Evolutionary conservation across 768 basidiomycete species (phyloP).

Genomic region (Tricholoma bakamatsutake): DNA sequence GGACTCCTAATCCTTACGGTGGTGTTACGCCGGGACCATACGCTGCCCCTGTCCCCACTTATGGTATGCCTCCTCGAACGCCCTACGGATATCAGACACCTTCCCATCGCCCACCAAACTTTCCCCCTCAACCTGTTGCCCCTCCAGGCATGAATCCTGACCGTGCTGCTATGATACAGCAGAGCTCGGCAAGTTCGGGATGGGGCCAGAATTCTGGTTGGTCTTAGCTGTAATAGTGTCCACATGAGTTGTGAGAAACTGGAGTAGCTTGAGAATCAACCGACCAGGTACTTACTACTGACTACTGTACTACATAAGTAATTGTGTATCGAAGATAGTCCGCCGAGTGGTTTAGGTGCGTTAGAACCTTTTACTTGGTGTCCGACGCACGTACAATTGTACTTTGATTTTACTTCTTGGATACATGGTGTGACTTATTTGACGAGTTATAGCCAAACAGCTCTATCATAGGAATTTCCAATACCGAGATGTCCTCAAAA

Average conservation of each 20-base stretch:
- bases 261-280: no score
- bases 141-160: constrained; percentile 64
- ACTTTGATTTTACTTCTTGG: no score
- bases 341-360: no score
- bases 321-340: no score
- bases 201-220: constrained; percentile 19
- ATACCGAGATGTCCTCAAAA: no score
- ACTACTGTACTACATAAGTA: no score
- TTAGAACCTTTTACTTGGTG: not conserved
- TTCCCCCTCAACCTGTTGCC: constrained; percentile 34
- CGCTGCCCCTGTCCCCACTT: constrained; percentile 4
- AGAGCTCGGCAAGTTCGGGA: constrained; percentile 17
- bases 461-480: no score
- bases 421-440: no score
- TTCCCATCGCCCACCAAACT: constrained; percentile 32
- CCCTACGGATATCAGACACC: constrained; percentile 49
- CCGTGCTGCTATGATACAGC: constrained; percentile 61
- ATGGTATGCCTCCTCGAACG: constrained; percentile 23
- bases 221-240: constrained; percentile 8
- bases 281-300: no score
- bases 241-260: not conserved
- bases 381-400: not conserved
- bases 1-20: constrained; percentile 71
- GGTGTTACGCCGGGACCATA: not conserved
- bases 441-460: no score